Conservation (phyloP, 1,139 yeast genomes). For the Nematodospora anomalae region DNA sequence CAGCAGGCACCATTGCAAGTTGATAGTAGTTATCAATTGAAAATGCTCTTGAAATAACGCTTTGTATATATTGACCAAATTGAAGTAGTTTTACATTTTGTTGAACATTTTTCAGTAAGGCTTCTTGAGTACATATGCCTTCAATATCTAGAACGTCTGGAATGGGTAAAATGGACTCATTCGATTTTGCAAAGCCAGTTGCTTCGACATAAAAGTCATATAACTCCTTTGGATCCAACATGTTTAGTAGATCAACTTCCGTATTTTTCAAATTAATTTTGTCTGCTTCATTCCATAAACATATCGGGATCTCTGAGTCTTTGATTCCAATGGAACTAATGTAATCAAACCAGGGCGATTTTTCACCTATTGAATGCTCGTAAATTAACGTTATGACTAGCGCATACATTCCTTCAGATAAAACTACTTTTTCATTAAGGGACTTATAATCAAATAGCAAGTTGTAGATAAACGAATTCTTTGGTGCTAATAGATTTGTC, state of each 20-base stretch:
- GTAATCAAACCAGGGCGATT: slow-evolving; percentile 78
- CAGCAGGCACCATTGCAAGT: slow-evolving; percentile 83
- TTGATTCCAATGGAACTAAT: slow-evolving; percentile 53
- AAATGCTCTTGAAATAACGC: slow-evolving; percentile 77
- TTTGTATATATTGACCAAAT: slow-evolving; percentile 55
- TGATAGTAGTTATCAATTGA: slow-evolving; percentile 75
- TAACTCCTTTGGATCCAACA: slow-evolving; percentile 60
- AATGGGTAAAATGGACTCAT: slow-evolving; percentile 26
- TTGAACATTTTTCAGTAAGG: slow-evolving; percentile 6
- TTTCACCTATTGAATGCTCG: slow-evolving; percentile 51
- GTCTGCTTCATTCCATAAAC: slow-evolving; percentile 61
- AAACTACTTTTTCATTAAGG: slow-evolving; percentile 31
- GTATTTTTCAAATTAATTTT: slow-evolving; percentile 58
- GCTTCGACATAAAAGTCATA: slow-evolving; percentile 53
- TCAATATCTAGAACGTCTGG: slow-evolving; percentile 38
- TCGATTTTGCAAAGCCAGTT: slow-evolving; percentile 45
- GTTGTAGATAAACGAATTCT: slow-evolving; percentile 67
- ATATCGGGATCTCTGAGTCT: slow-evolving; percentile 46
- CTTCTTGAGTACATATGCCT: background rate
- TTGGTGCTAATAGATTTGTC: slow-evolving; percentile 51
- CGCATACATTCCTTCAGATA: slow-evolving; percentile 57
- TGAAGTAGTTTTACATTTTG: slow-evolving; percentile 24
- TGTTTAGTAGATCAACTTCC: slow-evolving; percentile 64
- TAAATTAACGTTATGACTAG: slow-evolving; percentile 70
- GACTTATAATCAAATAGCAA: slow-evolving; percentile 54